A percentile compares a stretch with the other conserved stretches of the same genome.
Conservation (phyloP, 371 early-diverging fungal species). For the Coemansia sp. region DNA sequence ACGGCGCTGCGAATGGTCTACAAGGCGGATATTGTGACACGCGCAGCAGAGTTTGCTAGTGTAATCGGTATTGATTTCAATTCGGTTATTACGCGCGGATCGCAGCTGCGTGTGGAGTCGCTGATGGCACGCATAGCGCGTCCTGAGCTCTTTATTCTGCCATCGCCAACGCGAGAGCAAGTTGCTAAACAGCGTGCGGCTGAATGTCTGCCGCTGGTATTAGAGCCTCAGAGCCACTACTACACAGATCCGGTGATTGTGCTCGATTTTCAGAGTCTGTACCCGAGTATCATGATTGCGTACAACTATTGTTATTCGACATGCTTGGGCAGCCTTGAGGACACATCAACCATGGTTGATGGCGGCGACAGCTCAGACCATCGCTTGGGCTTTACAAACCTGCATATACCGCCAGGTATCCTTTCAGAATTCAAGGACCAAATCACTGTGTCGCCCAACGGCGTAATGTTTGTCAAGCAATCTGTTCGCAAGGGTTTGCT, state of each 20-base stretch:
- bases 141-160: constrained; percentile 68
- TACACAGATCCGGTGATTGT: constrained; percentile 82
- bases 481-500: constrained; percentile 71
- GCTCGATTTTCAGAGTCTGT: constrained; percentile 88
- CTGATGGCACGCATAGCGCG: constrained; percentile 80
- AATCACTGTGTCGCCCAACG: constrained; percentile 78
- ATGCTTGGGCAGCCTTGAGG: constrained; percentile 69
- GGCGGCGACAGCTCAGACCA: background rate
- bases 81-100: constrained; percentile 83
- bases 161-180: constrained; percentile 66
- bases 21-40: constrained; percentile 63
- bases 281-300: constrained; percentile 92
- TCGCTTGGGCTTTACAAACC: constrained; percentile 37
- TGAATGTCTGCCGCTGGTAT: constrained; percentile 80
- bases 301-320: constrained; percentile 91
- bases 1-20: constrained; percentile 69
- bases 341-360: constrained; percentile 20
- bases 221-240: constrained; percentile 82
- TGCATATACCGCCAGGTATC: constrained; percentile 51
- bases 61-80: constrained; percentile 86
- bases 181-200: constrained; percentile 70
- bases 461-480: constrained; percentile 76
- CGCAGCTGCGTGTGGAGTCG: constrained; percentile 87
- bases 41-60: constrained; percentile 81
- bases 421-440: constrained; percentile 63